phyloP scores from a whole-genome alignment of 495 filamentous ascomycete genomes.

The Oidiodendron maius region DNA sequence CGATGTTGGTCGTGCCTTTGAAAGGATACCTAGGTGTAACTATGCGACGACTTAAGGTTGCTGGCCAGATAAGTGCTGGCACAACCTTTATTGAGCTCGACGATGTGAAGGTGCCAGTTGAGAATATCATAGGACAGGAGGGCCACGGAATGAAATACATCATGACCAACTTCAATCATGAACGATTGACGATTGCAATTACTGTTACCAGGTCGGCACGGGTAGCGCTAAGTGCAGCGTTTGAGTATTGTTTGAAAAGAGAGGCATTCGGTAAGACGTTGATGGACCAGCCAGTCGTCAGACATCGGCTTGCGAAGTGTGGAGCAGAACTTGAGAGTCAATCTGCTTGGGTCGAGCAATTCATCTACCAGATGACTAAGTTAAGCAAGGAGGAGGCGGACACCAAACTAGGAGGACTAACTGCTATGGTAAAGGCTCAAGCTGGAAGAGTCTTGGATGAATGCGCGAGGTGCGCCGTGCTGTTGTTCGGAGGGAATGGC shows the following conservation, averaged over 20 bases:
- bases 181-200: conserved; percentile 61
- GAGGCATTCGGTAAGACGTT: conserved; percentile 72
- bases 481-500: conserved; percentile 70
- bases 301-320: conserved; percentile 64
- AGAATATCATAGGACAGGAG: conserved; percentile 65
- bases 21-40: conserved; percentile 55
- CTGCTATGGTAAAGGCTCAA: conserved; percentile 65
- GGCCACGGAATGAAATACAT: conserved; percentile 68
- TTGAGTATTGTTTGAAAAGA: conserved; percentile 62
- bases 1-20: conserved; percentile 61
- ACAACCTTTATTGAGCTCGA: conserved; percentile 75
- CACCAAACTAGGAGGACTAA: conserved; percentile 60
- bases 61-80: conserved; percentile 54
- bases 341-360: conserved; percentile 71
- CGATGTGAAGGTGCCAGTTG: too few relatives aligned
- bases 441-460: conserved; percentile 63
- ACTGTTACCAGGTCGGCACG: conserved; percentile 55
- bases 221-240: conserved; percentile 58
- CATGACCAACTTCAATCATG: conserved; percentile 85
- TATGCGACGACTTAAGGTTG: conserved; percentile 58
- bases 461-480: conserved; percentile 60
- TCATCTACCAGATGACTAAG: conserved; percentile 62
- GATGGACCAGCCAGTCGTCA: conserved; percentile 66
- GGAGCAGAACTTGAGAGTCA: conserved; percentile 64
- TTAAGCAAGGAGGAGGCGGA: conserved; percentile 59